phyloP scores from a whole-genome alignment of 352 stramenopile genomes.

The Phytophthora sansomeana region DNA sequence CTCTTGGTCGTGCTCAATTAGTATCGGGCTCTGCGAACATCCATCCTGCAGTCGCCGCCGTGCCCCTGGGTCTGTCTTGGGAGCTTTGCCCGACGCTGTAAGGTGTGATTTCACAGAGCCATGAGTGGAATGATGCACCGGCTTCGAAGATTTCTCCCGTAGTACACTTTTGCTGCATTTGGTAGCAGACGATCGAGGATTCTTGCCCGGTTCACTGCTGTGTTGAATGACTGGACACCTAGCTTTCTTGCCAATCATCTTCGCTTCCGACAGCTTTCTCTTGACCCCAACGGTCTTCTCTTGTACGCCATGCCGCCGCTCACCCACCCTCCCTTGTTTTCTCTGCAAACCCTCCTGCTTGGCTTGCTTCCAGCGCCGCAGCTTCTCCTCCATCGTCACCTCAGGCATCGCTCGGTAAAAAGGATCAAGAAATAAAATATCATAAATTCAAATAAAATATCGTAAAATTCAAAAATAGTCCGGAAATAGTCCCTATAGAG shows the following conservation, averaged over 20 bases:
- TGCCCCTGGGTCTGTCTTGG: not conserved
- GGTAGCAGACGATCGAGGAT: not conserved
- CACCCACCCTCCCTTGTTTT: not conserved
- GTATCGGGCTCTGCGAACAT: not conserved
- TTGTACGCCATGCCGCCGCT: not conserved
- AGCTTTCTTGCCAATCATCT: not conserved
- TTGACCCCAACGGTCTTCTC: constrained; percentile 4
- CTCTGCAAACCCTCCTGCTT: constrained; percentile 1
- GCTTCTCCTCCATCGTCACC: constrained; percentile 33
- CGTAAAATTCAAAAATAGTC: no score
- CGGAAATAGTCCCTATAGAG: no score
- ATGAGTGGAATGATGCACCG: no score
- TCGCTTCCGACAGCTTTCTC: constrained; percentile 3
- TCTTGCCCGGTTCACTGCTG: not conserved
- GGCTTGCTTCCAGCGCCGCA: constrained; percentile 23
- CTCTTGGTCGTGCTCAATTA: not conserved
- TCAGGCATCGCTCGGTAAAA: no score
- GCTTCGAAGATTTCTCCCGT: not conserved
- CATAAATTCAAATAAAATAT: no score
- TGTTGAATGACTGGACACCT: not conserved
- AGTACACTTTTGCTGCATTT: not conserved
- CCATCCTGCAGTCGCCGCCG: not conserved
- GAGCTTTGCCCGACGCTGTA: not conserved
- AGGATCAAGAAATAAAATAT: no score
- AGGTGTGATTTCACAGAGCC: not conserved